Evolutionary conservation across 2,329 filamentous ascomycete species (phyloP).

Genomic region (Monilinia polystroma): DNA sequence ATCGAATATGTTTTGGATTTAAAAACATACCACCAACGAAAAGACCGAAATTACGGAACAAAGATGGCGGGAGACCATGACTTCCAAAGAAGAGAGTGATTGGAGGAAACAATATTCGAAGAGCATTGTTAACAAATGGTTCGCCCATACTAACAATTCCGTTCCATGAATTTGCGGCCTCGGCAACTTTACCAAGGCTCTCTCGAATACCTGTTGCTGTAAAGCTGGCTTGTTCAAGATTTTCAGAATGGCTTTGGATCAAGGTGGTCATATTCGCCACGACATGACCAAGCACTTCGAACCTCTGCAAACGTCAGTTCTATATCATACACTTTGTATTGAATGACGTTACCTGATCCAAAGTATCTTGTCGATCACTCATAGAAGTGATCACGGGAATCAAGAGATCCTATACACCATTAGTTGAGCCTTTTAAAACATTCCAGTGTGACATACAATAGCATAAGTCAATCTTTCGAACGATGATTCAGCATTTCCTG

Average conservation of each 20-base stretch:
- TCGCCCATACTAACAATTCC: conserved; percentile 25
- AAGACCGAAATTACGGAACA: conserved; percentile 31
- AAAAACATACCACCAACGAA: conserved; percentile 29
- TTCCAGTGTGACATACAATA: conserved; percentile 27
- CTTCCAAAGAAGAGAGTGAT: conserved; percentile 32
- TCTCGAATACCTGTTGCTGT: conserved; percentile 32
- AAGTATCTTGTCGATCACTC: conserved; percentile 31
- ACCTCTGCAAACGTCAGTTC: conserved; percentile 28
- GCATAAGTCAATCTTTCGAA: conserved; percentile 27
- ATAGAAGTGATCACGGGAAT: conserved; percentile 30
- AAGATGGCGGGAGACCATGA: conserved; percentile 33
- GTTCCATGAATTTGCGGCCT: conserved; percentile 29
- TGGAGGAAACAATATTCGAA: conserved; percentile 28
- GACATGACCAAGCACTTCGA: conserved; percentile 27
- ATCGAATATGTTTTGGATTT: too few species aligned
- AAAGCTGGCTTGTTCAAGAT: conserved; percentile 32
- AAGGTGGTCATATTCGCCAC: conserved; percentile 35
- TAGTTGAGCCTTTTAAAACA: conserved; percentile 19
- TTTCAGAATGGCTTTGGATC: conserved; percentile 31
- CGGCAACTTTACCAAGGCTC: conserved; percentile 32
- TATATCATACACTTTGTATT: not conserved
- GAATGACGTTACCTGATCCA: conserved; percentile 31
- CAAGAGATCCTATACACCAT: conserved; percentile 27
- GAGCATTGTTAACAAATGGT: conserved; percentile 28
- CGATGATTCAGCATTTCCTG: conserved; percentile 30